phyloP scores from a whole-genome alignment of 768 basidiomycete genomes.

The Plicaturopsis crispa region DNA sequence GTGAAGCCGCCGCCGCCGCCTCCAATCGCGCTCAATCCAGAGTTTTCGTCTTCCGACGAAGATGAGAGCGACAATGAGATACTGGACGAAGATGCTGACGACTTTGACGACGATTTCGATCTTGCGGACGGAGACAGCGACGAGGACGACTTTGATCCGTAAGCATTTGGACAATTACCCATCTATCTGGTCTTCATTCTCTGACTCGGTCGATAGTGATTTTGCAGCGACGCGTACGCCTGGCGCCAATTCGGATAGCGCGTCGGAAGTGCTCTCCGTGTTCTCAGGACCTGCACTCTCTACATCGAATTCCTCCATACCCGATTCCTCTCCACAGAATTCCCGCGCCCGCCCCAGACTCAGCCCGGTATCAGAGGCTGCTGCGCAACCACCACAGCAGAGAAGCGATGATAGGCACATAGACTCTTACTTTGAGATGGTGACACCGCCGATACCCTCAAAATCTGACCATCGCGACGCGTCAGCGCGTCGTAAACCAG shows the following conservation, averaged over 20 bases:
- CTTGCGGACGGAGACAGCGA: slow-evolving; percentile 45
- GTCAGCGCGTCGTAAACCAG: too few relatives aligned
- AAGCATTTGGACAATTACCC: slow-evolving; percentile 23
- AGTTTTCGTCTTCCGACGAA: slow-evolving; percentile 43
- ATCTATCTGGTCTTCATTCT: neutral
- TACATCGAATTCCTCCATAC: slow-evolving; percentile 45
- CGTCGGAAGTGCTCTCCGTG: slow-evolving; percentile 55
- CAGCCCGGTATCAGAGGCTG: slow-evolving; percentile 57
- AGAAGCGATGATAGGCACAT: slow-evolving; percentile 20
- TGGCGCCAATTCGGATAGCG: slow-evolving; percentile 47
- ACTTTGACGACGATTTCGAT: slow-evolving; percentile 42
- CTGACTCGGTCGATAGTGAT: slow-evolving; percentile 33
- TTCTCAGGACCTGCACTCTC: slow-evolving; percentile 47
- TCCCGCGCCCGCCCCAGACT: slow-evolving; percentile 38
- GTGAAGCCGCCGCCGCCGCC: slow-evolving; percentile 16
- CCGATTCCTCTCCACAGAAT: slow-evolving; percentile 36
- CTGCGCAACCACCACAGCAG: slow-evolving; percentile 13
- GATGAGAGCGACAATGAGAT: slow-evolving; percentile 40
- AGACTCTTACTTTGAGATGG: slow-evolving; percentile 48
- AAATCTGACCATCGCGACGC: slow-evolving; percentile 12
- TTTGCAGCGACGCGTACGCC: slow-evolving; percentile 55
- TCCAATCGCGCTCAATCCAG: slow-evolving; percentile 36
- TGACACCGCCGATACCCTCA: slow-evolving; percentile 35
- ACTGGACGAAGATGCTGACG: slow-evolving; percentile 43
- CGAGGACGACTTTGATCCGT: slow-evolving; percentile 79